Conservation (phyloP, 805 yeast genomes). For the Zygosaccharomyces kombuchaensis region DNA sequence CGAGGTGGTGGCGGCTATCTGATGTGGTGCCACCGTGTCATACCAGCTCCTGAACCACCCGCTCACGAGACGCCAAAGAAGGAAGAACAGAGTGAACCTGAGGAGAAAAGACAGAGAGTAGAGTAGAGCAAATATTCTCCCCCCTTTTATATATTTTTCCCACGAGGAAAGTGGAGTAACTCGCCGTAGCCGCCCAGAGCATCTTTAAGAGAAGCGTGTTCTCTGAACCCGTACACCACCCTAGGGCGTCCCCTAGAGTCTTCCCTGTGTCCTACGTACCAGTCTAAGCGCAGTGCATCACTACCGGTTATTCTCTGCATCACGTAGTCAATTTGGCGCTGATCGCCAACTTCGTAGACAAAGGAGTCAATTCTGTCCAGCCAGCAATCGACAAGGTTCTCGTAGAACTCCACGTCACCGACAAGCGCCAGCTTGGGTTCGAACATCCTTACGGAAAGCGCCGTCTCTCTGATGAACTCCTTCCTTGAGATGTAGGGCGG, state of each 20-base stretch:
- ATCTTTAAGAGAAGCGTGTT: slow-evolving; percentile 3
- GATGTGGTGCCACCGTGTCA: slow-evolving; percentile 71
- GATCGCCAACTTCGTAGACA: slow-evolving; percentile 73
- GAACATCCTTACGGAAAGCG: slow-evolving; percentile 57
- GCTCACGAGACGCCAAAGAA: background rate
- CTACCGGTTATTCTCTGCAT: slow-evolving; percentile 14
- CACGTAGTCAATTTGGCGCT: slow-evolving; percentile 49
- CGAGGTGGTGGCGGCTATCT: slow-evolving; percentile 90
- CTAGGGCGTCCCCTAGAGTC: slow-evolving; percentile 54
- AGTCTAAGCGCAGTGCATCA: slow-evolving; percentile 29
- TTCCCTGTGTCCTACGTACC: slow-evolving; percentile 46
- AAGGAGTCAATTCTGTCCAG: slow-evolving; percentile 46
- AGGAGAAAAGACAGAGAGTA: slow-evolving; percentile 8
- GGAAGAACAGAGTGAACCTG: background rate
- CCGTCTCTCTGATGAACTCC: slow-evolving; percentile 41
- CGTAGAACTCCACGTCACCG: slow-evolving; percentile 72
- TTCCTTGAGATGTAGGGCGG: slow-evolving; percentile 73
- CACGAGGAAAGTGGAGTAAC: background rate
- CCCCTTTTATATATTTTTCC: background rate
- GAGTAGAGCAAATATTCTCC: background rate
- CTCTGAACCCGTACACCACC: slow-evolving; percentile 61
- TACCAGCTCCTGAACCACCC: slow-evolving; percentile 44
- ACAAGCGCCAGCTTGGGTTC: slow-evolving; percentile 81
- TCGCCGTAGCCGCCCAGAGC: slow-evolving; percentile 5
- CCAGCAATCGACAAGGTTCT: slow-evolving; percentile 47